These are phyloP conservation scores for Talaromyces amestolkiae DNA, from an alignment of 2,329 filamentous ascomycete species.

Conservation along the genomic window DNA sequence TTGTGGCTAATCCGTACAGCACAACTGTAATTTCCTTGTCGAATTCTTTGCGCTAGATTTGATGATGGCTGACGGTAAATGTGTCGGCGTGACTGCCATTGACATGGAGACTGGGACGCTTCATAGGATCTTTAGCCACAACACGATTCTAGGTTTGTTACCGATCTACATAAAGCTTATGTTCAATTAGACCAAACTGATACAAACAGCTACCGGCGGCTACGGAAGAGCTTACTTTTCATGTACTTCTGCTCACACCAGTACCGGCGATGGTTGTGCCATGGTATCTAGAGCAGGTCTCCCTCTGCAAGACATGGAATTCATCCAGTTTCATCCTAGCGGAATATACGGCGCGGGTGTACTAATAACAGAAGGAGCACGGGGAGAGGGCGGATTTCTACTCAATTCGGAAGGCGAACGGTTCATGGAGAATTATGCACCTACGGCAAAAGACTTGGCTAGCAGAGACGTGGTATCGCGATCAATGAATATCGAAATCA, in stretches of 20 bases:
- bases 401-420: slow-evolving; percentile 97
- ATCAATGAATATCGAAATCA: slow-evolving; percentile 98
- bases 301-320: slow-evolving; percentile 98
- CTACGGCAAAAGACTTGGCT: slow-evolving; percentile 95
- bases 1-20: slow-evolving; percentile 46
- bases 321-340: slow-evolving; percentile 98
- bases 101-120: slow-evolving; percentile 98
- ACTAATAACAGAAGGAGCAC: slow-evolving; percentile 95
- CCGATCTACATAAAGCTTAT: slow-evolving; percentile 63
- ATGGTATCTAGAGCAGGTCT: slow-evolving; percentile 98
- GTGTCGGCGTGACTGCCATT: slow-evolving; percentile 93
- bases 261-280: slow-evolving; percentile 97
- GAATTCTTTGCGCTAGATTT: slow-evolving; percentile 97
- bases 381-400: slow-evolving; percentile 96
- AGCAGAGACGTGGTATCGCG: slow-evolving; percentile 94
- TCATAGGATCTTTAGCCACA: slow-evolving; percentile 92
- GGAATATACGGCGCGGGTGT: slow-evolving; percentile 98
- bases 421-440: slow-evolving; percentile 98
- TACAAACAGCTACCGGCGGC: slow-evolving; percentile 80
- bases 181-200: slow-evolving; percentile 98
- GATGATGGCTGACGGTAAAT: slow-evolving; percentile 96
- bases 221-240: slow-evolving; percentile 98
- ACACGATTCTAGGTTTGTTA: slow-evolving; percentile 65
- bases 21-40: slow-evolving; percentile 99
- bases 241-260: slow-evolving; percentile 96